Evolutionary conservation across 1,284 basidiomycete genomes (phyloP), one percentile per base, ranked within the genome.

Genomic region (Laetiporus sulphureus): DNA sequence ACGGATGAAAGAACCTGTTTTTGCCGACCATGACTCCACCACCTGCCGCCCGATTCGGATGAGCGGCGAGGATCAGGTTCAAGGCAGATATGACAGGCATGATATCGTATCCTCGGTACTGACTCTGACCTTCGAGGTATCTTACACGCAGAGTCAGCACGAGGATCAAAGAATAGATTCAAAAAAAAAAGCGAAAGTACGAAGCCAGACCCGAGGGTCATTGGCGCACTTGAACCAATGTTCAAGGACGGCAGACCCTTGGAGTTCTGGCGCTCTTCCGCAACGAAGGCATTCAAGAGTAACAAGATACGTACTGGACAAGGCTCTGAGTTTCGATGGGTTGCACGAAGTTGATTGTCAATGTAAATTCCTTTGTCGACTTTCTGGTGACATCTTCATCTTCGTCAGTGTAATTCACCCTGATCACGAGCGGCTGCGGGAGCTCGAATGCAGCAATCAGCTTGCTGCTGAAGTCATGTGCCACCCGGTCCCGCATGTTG

Each of bases 1-100:
- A 59, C 3, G 72, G 73, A 62, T 85, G 85, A 66, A 89, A 89
- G 62, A 78, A 88, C 19, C 77, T 72, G 57, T 89, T 88, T 42
- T 77, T 69, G 3, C 86, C 84, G 11, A 89, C 80, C 68, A 79
- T 73, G 29, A 87, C 69, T 15, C 84, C 85, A 12, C 69, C 70
- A n/a, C 77, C 77, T 3, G 50, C 56, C 6, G 70, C 59, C n/a
- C 76, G 69, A 49, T 68, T 76, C 3, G 85, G 77, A 51, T 75
- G 63, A 13, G 82, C 71, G 20, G 78, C 71, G 4, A 88, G 67
- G 33, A 89, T 69, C 32, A 89, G 61, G 55, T 89, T 88, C 46
- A 89, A 57, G 1, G 84, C 83, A 29, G 84, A 66, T n/a, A 88
- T 68, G 19, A 84, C 62, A 0, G 85, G 85, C 43, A 73, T 61